phyloP scores from a whole-genome alignment of 345 rosid species.

The Excoecaria agallocha region DNA sequence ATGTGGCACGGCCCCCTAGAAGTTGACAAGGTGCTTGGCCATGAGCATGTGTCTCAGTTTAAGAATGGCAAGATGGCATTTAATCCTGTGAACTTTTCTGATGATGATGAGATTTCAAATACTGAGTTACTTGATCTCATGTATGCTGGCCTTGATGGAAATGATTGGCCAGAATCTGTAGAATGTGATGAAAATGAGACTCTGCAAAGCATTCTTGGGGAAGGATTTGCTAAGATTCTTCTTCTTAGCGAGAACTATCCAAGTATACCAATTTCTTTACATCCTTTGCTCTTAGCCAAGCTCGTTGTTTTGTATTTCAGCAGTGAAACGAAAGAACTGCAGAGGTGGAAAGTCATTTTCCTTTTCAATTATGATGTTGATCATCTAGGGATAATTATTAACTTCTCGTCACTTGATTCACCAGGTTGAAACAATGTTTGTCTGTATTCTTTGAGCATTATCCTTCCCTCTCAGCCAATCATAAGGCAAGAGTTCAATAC shows the following conservation, averaged over 20 bases:
- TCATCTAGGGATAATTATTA: conserved; percentile 3
- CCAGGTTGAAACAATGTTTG: conserved; percentile 88
- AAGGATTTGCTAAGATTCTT: conserved; percentile 91
- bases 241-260: conserved; percentile 81
- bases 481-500: conserved; percentile 56
- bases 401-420: conserved; percentile 19
- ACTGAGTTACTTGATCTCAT: conserved; percentile 52
- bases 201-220: conserved; percentile 67
- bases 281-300: conserved; percentile 60
- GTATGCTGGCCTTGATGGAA: conserved; percentile 60
- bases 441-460: conserved; percentile 95
- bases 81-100: conserved; percentile 44
- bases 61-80: conserved; percentile 34
- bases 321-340: conserved; percentile 63
- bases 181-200: conserved; percentile 70
- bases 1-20: conserved; percentile 89
- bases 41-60: conserved; percentile 37
- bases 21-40: conserved; percentile 59
- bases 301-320: conserved; percentile 73
- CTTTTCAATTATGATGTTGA: conserved; percentile 4
- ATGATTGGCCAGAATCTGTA: conserved; percentile 35
- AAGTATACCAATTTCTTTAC: conserved; percentile 56
- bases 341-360: conserved; percentile 43
- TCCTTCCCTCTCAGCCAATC: conserved; percentile 65
- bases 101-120: conserved; percentile 45